Percentiles rank a stretch among this genome's conserved stretches.
phyloP scores from a whole-genome alignment of 2,329 filamentous ascomycete species.

The Colletotrichum musicola region DNA sequence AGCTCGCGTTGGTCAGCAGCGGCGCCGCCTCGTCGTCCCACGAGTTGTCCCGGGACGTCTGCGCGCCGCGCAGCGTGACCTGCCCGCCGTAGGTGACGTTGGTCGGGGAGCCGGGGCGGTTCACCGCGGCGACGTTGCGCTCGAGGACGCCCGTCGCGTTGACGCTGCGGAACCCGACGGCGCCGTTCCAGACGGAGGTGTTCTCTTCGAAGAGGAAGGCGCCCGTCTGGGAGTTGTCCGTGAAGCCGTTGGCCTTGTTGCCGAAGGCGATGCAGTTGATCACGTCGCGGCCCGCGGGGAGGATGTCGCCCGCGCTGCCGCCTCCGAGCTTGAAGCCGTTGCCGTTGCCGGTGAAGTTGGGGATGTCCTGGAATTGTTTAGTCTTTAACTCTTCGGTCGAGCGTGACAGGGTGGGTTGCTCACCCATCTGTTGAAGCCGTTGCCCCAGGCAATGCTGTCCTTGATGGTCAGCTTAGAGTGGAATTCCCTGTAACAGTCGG shows the following conservation, averaged over 20 bases:
- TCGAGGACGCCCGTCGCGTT: constrained; percentile 32
- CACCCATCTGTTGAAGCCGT: constrained; percentile 59
- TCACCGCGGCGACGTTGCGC: constrained; percentile 35
- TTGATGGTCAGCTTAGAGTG: constrained; percentile 55
- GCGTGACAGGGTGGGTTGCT: neutral
- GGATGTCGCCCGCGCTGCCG: constrained; percentile 49
- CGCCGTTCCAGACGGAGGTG: constrained; percentile 28
- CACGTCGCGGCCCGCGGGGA: constrained; percentile 56
- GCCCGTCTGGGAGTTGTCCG: constrained; percentile 49
- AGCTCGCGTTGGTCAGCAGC: constrained; percentile 23
- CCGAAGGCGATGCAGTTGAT: constrained; percentile 59
- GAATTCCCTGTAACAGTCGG: constrained; percentile 45
- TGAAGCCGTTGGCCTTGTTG: constrained; percentile 59
- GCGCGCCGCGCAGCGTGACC: constrained; percentile 20
- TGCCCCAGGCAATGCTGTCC: constrained; percentile 59
- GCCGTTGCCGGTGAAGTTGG: constrained; percentile 54
- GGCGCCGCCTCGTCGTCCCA: constrained; percentile 15
- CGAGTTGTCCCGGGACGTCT: constrained; percentile 27
- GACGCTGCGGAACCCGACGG: constrained; percentile 31
- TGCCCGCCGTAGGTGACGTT: constrained; percentile 30
- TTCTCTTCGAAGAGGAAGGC: constrained; percentile 28
- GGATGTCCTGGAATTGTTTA: neutral
- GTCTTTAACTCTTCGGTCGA: accelerated
- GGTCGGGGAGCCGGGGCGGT: constrained; percentile 14
- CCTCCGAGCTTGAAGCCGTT: constrained; percentile 64